Base-by-base conservation (phyloP, 495 filamentous ascomycete genomes). In the Collariella sp. region DNA sequence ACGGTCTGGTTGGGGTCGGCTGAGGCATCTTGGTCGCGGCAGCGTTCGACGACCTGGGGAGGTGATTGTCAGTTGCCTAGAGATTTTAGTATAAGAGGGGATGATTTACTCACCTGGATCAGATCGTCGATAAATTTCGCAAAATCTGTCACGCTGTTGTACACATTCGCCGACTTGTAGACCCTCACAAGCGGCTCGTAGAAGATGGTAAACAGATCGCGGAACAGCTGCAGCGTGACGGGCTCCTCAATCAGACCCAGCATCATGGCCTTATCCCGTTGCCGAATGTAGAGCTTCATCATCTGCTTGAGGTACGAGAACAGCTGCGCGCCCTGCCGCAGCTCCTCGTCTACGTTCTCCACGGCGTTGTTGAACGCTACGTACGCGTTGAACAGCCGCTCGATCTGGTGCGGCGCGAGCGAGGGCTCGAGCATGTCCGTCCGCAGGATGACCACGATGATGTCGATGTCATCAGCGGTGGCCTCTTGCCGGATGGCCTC, bases 111-210 rank as follows among this genome's bases (percentile, higher is more conserved):
- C 59, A 78, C 76, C 63, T 70, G 72, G 60, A 97, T 95, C 60
- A 89, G 83, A 64, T 98, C 93, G 63, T 96, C 89, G 45, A 91
- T 80, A 63, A 98, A 98, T 19, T 79, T 70, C 11, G 93, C 88
- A 70, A 98, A 97, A 64, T 98, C 93, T 0, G 93, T 98, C 55
- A 98, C 88, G 66, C 83, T 88, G 72, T 82, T 89, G 76, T 98
- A 98, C 26, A 98, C 93, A 60, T 97, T 98, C 58, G 93, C 93
- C 20, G 91, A 96, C 72, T 97, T 98, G 74, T 98, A 98, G 0
- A 98, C 93, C 19, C 93, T 80, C 15, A 98, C 85, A 10, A 98
- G 80, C 0, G 93, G 93, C 66, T 98, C 93, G 70, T 98, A 98
- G 76, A 98, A 98, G 64, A 98, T 96, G 18, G 89, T 94, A 70